Base-by-base conservation (phyloP, 176 grass and related monocot genomes). In the Miscanthus lutarioriparius region DNA sequence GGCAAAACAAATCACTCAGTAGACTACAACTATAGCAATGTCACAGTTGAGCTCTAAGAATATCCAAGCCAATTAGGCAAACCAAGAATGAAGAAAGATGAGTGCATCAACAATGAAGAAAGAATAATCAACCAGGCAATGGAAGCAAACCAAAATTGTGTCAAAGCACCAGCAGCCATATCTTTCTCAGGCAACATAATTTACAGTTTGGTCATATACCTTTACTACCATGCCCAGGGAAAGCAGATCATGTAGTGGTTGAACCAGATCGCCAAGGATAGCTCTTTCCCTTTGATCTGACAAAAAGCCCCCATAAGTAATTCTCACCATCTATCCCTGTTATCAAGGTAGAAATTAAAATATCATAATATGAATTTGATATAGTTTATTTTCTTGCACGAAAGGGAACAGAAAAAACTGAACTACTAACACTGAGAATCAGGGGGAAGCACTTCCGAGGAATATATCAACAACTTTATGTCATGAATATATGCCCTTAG, bases 391-490 rank as follows among this genome's bases (percentile, higher is more conserved):
- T 26, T 61, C 56, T 83, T 51, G 58, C 27, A 75, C 2, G 12
- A 25, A 64, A 53, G 15, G 6, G 40, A 88, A 72, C 39, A 67
- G 8, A 59, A 8, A 59, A 8, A 48, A 23, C 67, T 65, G 63
- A 45, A 79, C 32, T 61, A 88, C 81, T 80, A 32, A 84, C 87
- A 79, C 26, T 67, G 81, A 43, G 80, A 88, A 74, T 88, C 87
- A 45, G 58, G 20, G 19, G 81, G 87, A 59, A 88, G 81, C 56
- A 88, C 56, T 78, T 84, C 75, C 8, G 81, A 84, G 54, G 87
- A 85, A 69, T 84, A 89, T 84, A 89, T 75, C 69, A 89, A 35
- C 69, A 89, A 67, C 70, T 84, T 89, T 44, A 80, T 68, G 20
- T 35, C 27, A 65, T 80, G 14, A 7, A 89, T 84, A 68, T 80